These are phyloP conservation scores for Pseudomassariella vexata DNA, from an alignment of 2,329 filamentous ascomycete genomes.

Conservation along the genomic window DNA sequence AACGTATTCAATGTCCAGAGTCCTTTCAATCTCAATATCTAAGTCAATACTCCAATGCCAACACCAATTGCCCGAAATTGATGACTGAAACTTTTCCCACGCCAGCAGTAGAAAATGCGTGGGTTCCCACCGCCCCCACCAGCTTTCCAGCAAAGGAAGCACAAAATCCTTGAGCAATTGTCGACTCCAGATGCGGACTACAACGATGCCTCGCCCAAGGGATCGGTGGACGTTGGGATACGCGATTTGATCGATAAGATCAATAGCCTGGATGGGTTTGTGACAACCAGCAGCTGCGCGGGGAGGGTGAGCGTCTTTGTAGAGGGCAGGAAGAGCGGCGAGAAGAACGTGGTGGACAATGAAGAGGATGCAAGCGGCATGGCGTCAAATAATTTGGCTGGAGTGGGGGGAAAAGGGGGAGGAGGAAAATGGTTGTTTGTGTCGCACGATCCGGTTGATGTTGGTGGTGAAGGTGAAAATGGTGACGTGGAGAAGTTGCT, in stretches of 20 bases:
- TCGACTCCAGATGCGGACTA: conserved; percentile 65
- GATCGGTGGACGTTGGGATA: conserved; percentile 75
- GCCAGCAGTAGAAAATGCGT: too few species aligned
- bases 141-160: conserved; percentile 58
- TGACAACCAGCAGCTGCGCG: conserved; percentile 91
- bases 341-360: conserved; percentile 7
- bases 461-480: conserved; percentile 14
- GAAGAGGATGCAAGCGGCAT: conserved; percentile 9
- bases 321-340: conserved; percentile 58
- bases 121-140: conserved; percentile 12
- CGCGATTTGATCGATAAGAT: conserved; percentile 71
- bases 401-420: conserved; percentile 77
- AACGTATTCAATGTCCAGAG: too few species aligned
- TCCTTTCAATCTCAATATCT: too few species aligned
- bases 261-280: conserved; percentile 67
- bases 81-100: too few species aligned
- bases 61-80: too few species aligned
- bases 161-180: conserved; percentile 66
- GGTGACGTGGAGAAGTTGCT: conserved; percentile 15
- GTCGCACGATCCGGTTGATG: conserved; percentile 66
- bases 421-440: conserved; percentile 83
- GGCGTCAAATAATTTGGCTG: conserved; percentile 37
- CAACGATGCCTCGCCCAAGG: conserved; percentile 82
- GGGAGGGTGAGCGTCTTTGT: conserved; percentile 83
- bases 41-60: too few species aligned